A percentile compares a stretch with the other conserved stretches of the same genome.
Conservation (phyloP, 352 stramenopile genomes). For the Lagenidium giganteum region DNA sequence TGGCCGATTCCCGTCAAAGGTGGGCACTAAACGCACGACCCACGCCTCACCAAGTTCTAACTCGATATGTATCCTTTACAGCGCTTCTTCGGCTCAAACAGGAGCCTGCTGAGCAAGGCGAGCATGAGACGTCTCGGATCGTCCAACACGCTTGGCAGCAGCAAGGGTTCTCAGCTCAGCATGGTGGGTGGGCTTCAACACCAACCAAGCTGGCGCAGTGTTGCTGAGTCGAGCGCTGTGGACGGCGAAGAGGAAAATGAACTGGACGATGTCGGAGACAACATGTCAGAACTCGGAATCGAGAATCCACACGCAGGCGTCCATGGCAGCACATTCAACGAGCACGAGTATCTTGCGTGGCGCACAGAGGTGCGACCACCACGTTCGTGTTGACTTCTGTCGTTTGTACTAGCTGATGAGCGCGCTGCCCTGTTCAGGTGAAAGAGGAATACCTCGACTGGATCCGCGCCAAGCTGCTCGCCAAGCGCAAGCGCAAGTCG, state of each 20-base stretch:
- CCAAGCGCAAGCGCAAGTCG: slow-evolving; percentile 34
- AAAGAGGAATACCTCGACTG: slow-evolving; percentile 74
- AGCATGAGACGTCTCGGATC: slow-evolving; percentile 17
- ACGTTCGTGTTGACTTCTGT: too few relatives aligned
- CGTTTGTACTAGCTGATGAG: too few relatives aligned
- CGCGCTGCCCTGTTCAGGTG: slow-evolving; percentile 18
- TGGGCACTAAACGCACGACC: too few relatives aligned
- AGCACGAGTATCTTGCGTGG: slow-evolving; percentile 59
- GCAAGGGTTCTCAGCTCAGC: too few relatives aligned
- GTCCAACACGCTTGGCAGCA: slow-evolving; percentile 7
- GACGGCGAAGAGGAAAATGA: slow-evolving; percentile 16
- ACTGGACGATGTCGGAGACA: not conserved
- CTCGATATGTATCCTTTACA: not conserved
- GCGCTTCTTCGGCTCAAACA: slow-evolving; percentile 47
- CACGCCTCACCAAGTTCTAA: not conserved
- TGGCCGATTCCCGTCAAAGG: slow-evolving; percentile 32
- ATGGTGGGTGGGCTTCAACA: slow-evolving; percentile 8
- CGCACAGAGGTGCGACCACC: slow-evolving; percentile 42
- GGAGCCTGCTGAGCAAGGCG: slow-evolving; percentile 25
- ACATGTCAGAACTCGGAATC: slow-evolving; percentile 8
- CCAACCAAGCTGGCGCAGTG: slow-evolving; percentile 8
- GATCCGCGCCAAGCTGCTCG: slow-evolving; percentile 56
- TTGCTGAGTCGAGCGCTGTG: slow-evolving; percentile 11
- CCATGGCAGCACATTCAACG: slow-evolving; percentile 43
- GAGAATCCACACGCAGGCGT: slow-evolving; percentile 5